Percentiles rank a stretch among this genome's conserved stretches.
Evolutionary conservation across 169 alveolate genomes (phyloP).

Genomic region (Babesia ovis): DNA sequence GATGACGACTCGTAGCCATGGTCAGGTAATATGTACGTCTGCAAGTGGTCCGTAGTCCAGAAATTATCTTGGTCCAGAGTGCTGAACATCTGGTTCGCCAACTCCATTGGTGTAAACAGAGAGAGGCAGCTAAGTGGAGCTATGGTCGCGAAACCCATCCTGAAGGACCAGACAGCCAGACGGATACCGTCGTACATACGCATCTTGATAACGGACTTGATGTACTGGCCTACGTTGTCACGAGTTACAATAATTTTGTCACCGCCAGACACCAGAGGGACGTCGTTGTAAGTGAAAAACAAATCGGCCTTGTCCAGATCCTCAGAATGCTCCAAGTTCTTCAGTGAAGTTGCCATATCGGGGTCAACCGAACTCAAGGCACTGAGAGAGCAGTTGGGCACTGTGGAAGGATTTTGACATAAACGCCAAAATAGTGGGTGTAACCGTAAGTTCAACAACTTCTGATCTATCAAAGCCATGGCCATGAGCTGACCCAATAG

Average conservation of each 20-base stretch:
- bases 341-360: constrained; percentile 18
- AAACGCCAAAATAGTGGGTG: constrained; percentile 76
- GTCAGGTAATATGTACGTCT: constrained; percentile 84
- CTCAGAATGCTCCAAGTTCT: not conserved
- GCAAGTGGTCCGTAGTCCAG: constrained; percentile 75
- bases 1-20: constrained; percentile 82
- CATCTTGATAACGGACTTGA: constrained; percentile 53
- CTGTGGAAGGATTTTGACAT: constrained; percentile 62
- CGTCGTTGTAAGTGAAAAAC: constrained; percentile 55
- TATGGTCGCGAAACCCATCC: constrained; percentile 74
- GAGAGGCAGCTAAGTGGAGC: constrained; percentile 69
- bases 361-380: constrained; percentile 36
- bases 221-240: constrained; percentile 65
- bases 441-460: constrained; percentile 53
- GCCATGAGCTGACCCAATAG: constrained; percentile 76
- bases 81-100: constrained; percentile 63
- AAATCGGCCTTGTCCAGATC: constrained; percentile 5
- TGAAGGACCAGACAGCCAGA: constrained; percentile 71
- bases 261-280: constrained; percentile 69
- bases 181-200: constrained; percentile 71
- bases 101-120: constrained; percentile 70
- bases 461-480: constrained; percentile 66
- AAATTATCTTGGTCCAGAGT: constrained; percentile 57
- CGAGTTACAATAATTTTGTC: constrained; percentile 50
- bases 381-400: constrained; percentile 57